Evolutionary conservation across 352 stramenopile species (phyloP).

Genomic region (Phytophthora ohioensis): DNA sequence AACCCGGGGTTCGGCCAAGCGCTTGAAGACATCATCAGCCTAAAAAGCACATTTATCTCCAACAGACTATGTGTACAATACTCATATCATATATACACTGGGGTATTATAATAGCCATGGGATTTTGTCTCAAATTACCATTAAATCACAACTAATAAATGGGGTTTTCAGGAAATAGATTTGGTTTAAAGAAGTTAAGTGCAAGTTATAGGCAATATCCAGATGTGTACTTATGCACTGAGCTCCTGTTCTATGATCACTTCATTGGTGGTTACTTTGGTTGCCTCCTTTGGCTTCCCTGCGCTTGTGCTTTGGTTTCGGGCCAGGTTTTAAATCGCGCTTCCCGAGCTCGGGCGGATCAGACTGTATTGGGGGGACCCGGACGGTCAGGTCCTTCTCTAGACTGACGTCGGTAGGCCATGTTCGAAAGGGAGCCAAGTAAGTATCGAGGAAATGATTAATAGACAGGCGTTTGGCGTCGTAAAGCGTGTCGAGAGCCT

Average conservation of each 20-base stretch:
- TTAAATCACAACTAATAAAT: neutral
- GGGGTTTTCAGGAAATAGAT: neutral
- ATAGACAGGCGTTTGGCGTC: neutral
- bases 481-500: neutral
- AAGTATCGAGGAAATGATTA: constrained; percentile 1
- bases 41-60: too few relatives aligned
- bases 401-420: constrained; percentile 13
- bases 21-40: too few relatives aligned
- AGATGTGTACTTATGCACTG: neutral
- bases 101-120: too few relatives aligned
- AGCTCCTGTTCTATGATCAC: neutral
- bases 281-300: neutral
- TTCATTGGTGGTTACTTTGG: neutral
- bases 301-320: neutral
- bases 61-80: too few relatives aligned
- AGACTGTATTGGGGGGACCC: neutral
- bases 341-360: neutral
- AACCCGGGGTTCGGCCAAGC: too few relatives aligned
- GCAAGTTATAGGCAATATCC: neutral
- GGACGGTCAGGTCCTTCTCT: neutral
- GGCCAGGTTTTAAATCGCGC: neutral
- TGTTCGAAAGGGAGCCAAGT: constrained; percentile 3
- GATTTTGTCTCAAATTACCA: too few relatives aligned
- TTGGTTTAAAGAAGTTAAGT: neutral
- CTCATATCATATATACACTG: too few relatives aligned